Evolutionary conservation across 495 filamentous ascomycete genomes (phyloP), one percentile per base, ranked within the genome.

Genomic region (Neurospora sp.): DNA sequence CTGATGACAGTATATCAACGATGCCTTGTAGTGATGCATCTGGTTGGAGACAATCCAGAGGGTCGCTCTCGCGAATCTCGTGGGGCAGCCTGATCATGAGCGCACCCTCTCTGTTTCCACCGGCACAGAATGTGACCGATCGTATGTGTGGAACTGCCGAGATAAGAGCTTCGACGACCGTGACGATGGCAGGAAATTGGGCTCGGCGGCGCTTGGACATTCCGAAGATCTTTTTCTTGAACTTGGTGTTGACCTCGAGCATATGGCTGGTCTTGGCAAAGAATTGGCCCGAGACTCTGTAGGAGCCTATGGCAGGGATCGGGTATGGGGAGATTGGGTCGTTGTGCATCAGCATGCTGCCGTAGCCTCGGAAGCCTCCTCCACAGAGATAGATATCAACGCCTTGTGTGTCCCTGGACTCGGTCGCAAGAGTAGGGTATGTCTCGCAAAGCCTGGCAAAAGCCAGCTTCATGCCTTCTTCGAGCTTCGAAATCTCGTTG

Each of bases 361-460:
- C 94, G 83, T 96, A 97, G 38, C 94, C 94, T 18, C 94, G 86
- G 79, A 97, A 97, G 0, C 94, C 94, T 14, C 94, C 94, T 9
- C 94, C 94, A 70, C 92, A 96, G 68, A 98, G 88, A 79, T 95
- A 95, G 2, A 98, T 84, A 12, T 90, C 88, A 71, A 94, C 87
- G 5, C 92, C 91, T 0, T 83, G 84, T 8, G 79, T 73, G 3
- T 81, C 78, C n/a, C 82, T 79, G 16, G 81, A 81, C 3, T 74
- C 75, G 0, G 84, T 74, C 2, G 85, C 82, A 16, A 84, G 80
- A 1, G 80, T 78, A 10, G 84, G 78, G 27, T 93, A 86, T 16
- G 81, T 81, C 1, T 83, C 72, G 4, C 92, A 88, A 16, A 96
- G 82, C 3, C 85, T 81, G 9, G 90, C 79, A 70, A 92, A 91